Evolutionary conservation across 768 basidiomycete genomes (phyloP), one percentile per base, ranked within the genome.

Genomic region (Termitomyces sp.): DNA sequence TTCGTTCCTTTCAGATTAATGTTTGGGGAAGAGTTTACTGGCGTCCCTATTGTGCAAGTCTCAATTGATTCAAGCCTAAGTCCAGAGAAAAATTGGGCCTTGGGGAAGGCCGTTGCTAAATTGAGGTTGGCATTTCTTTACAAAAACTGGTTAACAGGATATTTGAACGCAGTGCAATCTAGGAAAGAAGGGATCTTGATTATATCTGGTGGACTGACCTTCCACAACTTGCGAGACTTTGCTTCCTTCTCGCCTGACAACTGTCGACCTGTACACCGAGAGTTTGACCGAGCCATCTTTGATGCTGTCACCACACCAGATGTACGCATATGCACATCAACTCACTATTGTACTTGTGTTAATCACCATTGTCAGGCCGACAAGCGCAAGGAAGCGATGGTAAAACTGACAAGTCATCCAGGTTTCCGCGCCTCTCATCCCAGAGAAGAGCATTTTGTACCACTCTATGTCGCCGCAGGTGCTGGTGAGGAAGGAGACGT

Each of bases 361-460:
- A 33, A 61, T 46, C 49, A 50, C 55, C 36, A 57, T 63, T 42
- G 65, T 13, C 20, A 88, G 85, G 69, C 74, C 1, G 69, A 67
- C n/a, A 73, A 73, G 40, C 79, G 87, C 38, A 84, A 82, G 69
- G 61, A 78, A 54, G 83, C 81, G 6, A 67, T 92, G 72, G 57
- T 82, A 53, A 69, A 71, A 9, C 73, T 94, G 58, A 73, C 77
- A 9, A 71, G 72, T 44, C 88, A 92, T 62, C 70, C 74, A 4
- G 80, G 80, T 9, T 93, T 89, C 77, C 78, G 84, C 4, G 65
- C 75, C 0, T 81, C 85, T 28, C 88, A 94, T 64, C 92, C 90
- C 1, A 78, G 87, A 3, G 84, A 85, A 61, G 92, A 94, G 30
- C 91, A 93, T 65, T 90, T 93, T 64, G 75, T 92, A 16, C 91